Evolutionary conservation across 306 rosid species (phyloP).

Genomic region (Cajanus cajan): DNA sequence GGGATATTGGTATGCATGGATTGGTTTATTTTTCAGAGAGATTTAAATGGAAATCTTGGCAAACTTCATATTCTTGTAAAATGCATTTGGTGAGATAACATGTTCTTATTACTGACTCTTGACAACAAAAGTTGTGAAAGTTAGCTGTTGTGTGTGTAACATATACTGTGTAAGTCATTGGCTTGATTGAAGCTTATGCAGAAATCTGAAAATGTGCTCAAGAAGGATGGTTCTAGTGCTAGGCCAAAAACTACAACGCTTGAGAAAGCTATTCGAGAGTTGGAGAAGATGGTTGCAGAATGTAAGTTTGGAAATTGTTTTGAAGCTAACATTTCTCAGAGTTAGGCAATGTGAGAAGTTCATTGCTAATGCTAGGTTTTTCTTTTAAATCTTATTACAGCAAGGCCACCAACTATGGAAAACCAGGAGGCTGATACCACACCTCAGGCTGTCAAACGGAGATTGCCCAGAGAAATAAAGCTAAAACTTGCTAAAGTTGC

Average conservation of each 20-base stretch:
- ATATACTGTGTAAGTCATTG: background rate
- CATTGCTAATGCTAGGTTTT: slow-evolving; percentile 23
- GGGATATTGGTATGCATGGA: background rate
- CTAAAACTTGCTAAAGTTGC: slow-evolving; percentile 98
- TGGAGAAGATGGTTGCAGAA: slow-evolving; percentile 90
- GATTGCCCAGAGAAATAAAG: slow-evolving; percentile 94
- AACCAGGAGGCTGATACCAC: slow-evolving; percentile 77
- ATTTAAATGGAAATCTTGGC: background rate
- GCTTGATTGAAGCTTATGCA: slow-evolving; percentile 44
- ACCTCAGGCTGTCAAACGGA: slow-evolving; percentile 82
- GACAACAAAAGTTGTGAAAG: slow-evolving; percentile 11
- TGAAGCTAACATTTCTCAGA: slow-evolving; percentile 22
- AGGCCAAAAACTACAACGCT: slow-evolving; percentile 71
- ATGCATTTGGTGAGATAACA: slow-evolving; percentile 3
- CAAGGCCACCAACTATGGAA: slow-evolving; percentile 87
- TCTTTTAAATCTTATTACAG: slow-evolving; percentile 47
- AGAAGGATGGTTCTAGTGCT: slow-evolving; percentile 76
- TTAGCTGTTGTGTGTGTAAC: slow-evolving; percentile 8
- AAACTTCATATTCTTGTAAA: background rate
- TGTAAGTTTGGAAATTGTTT: slow-evolving; percentile 54
- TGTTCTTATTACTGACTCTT: slow-evolving; percentile 14
- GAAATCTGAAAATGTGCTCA: slow-evolving; percentile 56
- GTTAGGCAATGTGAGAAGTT: slow-evolving; percentile 18
- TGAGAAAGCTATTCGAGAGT: slow-evolving; percentile 88
- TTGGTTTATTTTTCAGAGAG: background rate